A percentile compares a stretch with the other conserved stretches of the same genome.
Evolutionary conservation across 306 rosid genomes (phyloP).

Genomic region (Gynostemma pentaphyllum): DNA sequence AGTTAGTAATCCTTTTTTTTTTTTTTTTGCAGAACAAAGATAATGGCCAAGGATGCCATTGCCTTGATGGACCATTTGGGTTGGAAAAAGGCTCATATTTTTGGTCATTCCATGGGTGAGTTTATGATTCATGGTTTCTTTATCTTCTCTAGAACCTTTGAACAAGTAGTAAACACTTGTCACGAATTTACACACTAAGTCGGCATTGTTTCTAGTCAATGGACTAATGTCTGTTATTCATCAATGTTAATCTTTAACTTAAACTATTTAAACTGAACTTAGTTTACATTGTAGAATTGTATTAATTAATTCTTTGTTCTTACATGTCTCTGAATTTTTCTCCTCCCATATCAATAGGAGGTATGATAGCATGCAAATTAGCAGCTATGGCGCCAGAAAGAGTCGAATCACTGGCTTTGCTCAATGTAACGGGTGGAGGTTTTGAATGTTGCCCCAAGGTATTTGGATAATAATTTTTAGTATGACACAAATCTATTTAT

Average conservation of each 20-base stretch:
- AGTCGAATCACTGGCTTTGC: slow-evolving; percentile 75
- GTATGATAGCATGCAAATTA: slow-evolving; percentile 82
- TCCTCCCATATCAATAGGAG: slow-evolving; percentile 38
- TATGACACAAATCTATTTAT: background rate
- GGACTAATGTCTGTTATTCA: no score
- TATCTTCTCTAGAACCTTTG: background rate
- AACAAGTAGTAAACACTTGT: background rate
- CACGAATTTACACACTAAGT: no score
- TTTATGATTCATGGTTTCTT: background rate
- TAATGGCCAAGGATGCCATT: slow-evolving; percentile 86
- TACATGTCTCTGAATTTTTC: background rate
- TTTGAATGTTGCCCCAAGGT: slow-evolving; percentile 91
- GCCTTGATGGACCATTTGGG: slow-evolving; percentile 80
- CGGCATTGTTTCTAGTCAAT: no score
- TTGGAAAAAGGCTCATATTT: slow-evolving; percentile 80
- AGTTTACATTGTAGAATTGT: background rate
- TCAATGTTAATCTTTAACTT: no score
- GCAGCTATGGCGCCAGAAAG: slow-evolving; percentile 86
- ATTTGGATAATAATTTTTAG: slow-evolving; percentile 1
- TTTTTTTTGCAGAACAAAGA: slow-evolving; percentile 58
- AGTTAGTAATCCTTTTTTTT: background rate
- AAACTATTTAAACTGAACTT: background rate
- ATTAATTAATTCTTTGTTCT: background rate
- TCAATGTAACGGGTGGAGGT: slow-evolving; percentile 88
- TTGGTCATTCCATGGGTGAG: slow-evolving; percentile 98